phyloP scores from a whole-genome alignment of 345 rosid species.

The Firmiana major region DNA sequence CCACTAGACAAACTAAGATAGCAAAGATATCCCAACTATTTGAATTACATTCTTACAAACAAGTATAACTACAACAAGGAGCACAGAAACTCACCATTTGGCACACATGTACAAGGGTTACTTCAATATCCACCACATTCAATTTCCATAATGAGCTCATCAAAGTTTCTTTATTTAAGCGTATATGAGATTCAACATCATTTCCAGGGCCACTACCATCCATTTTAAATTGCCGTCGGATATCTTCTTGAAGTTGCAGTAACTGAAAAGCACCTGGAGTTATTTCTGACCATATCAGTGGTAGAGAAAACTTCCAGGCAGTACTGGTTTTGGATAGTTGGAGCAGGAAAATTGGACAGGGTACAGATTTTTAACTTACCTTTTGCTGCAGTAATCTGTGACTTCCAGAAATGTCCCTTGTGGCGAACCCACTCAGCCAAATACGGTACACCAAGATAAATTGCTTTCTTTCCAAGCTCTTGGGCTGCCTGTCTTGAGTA shows the following conservation, averaged over 20 bases:
- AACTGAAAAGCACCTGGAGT: conserved; percentile 75
- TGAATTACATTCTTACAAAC: not conserved
- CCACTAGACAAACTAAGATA: too few relatives aligned
- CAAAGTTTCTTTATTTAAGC: conserved; percentile 63
- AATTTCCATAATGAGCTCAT: conserved; percentile 85
- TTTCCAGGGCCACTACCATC: conserved; percentile 51
- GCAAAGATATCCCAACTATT: not conserved
- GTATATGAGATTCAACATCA: conserved; percentile 71
- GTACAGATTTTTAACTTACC: conserved; percentile 22
- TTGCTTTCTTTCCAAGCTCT: conserved; percentile 65
- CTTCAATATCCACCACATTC: conserved; percentile 88
- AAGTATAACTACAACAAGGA: not conserved
- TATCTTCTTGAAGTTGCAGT: conserved; percentile 87
- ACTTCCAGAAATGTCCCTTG: conserved; percentile 65
- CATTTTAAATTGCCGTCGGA: conserved; percentile 51
- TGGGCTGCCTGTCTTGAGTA: conserved; percentile 61
- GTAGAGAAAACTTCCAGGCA: not conserved
- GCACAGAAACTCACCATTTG: conserved; percentile 56
- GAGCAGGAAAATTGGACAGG: not conserved
- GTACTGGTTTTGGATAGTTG: not conserved
- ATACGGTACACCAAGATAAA: conserved; percentile 61
- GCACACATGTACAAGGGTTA: conserved; percentile 74
- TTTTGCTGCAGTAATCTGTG: conserved; percentile 63
- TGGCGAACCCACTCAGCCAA: conserved; percentile 61
- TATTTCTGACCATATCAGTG: not conserved